Evolutionary conservation across 345 rosid genomes (phyloP).

Genomic region (Pistacia atlantica): DNA sequence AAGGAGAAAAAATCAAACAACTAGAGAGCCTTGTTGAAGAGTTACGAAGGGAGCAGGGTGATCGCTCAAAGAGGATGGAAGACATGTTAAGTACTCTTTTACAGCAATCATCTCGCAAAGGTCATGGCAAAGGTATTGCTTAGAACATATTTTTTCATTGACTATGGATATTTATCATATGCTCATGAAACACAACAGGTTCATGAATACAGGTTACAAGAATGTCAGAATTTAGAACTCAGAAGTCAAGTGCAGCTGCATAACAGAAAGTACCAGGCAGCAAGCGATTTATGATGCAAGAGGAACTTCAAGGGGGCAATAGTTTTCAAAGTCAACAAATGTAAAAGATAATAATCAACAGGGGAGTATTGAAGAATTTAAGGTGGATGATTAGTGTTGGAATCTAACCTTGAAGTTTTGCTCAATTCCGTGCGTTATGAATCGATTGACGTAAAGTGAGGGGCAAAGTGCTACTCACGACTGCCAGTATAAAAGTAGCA

Average conservation of each 20-base stretch:
- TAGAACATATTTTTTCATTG: background rate
- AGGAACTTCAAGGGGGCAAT: background rate
- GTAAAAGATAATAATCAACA: background rate
- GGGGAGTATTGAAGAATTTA: background rate
- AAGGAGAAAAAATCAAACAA: conserved; percentile 11
- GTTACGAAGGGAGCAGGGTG: conserved; percentile 1
- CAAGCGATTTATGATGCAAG: background rate
- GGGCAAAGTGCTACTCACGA: background rate
- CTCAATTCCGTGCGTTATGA: background rate
- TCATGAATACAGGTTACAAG: background rate
- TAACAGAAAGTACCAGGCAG: background rate
- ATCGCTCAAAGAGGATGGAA: conserved; percentile 13
- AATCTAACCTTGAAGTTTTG: background rate
- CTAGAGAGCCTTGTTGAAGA: conserved; percentile 1
- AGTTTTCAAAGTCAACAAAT: background rate
- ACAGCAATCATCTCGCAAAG: conserved; percentile 1
- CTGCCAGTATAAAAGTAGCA: background rate
- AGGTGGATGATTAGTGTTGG: background rate
- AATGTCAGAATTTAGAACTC: background rate
- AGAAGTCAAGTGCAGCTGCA: background rate
- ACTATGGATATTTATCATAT: background rate
- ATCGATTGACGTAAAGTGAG: background rate
- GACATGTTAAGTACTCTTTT: conserved; percentile 17
- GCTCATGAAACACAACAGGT: background rate
- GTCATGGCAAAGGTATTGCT: background rate